Percentiles rank a stretch among this genome's conserved stretches.
Evolutionary conservation across 2,329 filamentous ascomycete species (phyloP).

Genomic region (Geosmithia flava): DNA sequence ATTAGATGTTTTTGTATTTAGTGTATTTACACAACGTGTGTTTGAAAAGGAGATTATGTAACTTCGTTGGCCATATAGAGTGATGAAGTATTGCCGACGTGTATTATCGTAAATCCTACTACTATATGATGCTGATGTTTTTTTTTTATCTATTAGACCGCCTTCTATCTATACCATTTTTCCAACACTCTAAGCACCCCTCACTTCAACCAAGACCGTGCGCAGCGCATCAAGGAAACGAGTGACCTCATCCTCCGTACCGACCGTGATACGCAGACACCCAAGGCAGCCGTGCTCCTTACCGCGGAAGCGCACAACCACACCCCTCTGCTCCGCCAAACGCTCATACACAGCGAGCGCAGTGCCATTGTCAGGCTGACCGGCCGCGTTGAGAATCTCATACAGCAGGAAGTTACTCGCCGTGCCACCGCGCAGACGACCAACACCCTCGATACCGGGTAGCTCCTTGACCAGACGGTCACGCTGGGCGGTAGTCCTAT

Average conservation of each 20-base stretch:
- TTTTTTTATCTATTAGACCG: too few species aligned
- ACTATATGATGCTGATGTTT: too few species aligned
- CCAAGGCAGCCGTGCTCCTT: constrained; percentile 85
- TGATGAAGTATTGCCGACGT: too few species aligned
- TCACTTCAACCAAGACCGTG: constrained; percentile 32
- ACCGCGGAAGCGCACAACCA: constrained; percentile 87
- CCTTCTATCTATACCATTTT: too few species aligned
- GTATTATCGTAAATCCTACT: too few species aligned
- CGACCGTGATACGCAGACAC: constrained; percentile 83
- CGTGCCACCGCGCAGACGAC: constrained; percentile 65
- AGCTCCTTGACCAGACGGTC: constrained; percentile 64
- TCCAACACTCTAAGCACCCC: constrained; percentile 14
- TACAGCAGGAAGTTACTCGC: constrained; percentile 85
- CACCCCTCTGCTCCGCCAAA: constrained; percentile 74
- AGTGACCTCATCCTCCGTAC: constrained; percentile 76
- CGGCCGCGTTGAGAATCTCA: constrained; percentile 65
- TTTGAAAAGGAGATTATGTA: too few species aligned
- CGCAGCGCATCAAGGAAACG: constrained; percentile 61
- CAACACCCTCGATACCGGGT: constrained; percentile 64
- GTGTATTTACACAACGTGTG: too few species aligned
- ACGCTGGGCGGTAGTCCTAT: constrained; percentile 63
- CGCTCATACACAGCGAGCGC: constrained; percentile 74
- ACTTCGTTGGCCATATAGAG: too few species aligned
- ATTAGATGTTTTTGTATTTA: too few species aligned
- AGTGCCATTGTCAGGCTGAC: constrained; percentile 64